Evolutionary conservation across 345 rosid species (phyloP), one percentile per base, ranked within the genome.

Genomic region (Camelina laxa): DNA sequence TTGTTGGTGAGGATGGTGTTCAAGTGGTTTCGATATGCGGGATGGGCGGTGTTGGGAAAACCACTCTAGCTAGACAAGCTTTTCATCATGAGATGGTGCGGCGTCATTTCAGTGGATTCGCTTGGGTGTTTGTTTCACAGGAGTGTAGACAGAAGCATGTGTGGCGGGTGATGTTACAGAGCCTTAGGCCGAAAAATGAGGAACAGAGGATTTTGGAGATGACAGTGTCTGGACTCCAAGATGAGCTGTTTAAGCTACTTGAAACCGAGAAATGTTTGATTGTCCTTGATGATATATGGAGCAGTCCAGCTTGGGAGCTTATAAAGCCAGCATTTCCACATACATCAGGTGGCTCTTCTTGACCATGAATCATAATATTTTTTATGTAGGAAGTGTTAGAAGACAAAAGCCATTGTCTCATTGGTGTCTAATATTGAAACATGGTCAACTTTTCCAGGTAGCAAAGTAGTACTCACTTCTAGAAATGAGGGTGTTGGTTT

Each of bases 1-100:
- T 69, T 13, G 45, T 69, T 14, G 66, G 6, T 9, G 58, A 33
- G 12, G 10, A 45, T 59, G 58, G 54, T 45, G n/a, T 19, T 47
- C 57, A 47, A 14, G 35, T 70, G 20, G 65, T 59, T 22, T 70
- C 75, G 1, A 65, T 87, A 2, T 80, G 75, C 19, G 88, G 87
- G 11, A 87, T 85, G 91, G 86, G 86, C 0, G 91, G 88, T 16
- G 62, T 83, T 9, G 86, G 88, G 3, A 87, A 83, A 61, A 87
- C 88, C 2, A 38, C 88, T 21, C 76, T 87, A 0, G 88, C 88
- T 2, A 83, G 39, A 58, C 69, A 77, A 36, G 45, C 84, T 0
- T 51, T 79, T 22, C 56, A 75, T 31, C 80, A 71, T 44, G 14
- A 12, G 7, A 21, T 35, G 9, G 72, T 83, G 17, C 63, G 75